Evolutionary conservation across 2,329 filamentous ascomycete genomes (phyloP), one percentile per base, ranked within the genome.

Genomic region (Paramyrothecium roridum): DNA sequence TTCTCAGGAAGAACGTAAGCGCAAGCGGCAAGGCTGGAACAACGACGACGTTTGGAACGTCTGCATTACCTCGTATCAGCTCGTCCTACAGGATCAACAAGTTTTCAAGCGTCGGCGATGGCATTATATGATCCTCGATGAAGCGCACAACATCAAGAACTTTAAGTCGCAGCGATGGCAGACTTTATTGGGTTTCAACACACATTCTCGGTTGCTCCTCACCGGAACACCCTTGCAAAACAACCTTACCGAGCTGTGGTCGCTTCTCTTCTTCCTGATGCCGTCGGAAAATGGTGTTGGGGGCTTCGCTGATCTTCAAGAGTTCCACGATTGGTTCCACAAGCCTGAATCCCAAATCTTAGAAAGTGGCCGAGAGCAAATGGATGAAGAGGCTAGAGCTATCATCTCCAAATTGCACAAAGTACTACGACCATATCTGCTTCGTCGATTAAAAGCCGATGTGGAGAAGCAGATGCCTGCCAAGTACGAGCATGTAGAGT

Each of bases 61-160:
- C 4, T 90, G 93, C 73, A 96, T 99, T 67, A 99, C 96, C 0
- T 97, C 93, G 0, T 99, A 99, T 70, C 93, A 99, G 65, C 86
- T 99, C 50, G 93, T 98, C 8, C 81, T 98, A 17, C 91, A 96
- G 68, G 96, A 99, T 67, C 89, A 95, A 60, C 89, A 93, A 63
- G 91, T 96, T 1, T 96, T 99, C 76, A 95, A 96, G 69, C 86
- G 93, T 59, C 86, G 93, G 34, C 84, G 86, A 53, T 99, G 96
- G 96, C 93, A 98, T 68, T 99, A 98, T 72, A 91, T 99, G 84
- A 93, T 99, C 60, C 83, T 99, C 2, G 95, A 99, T 64, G 95
- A 99, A 75, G 95, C 96, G 0, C 95, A 99, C 77, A 98, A 99
- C 74, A 99, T 99, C 80, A 98, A 99, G 69, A 99, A 99, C 73